Conservation (phyloP, 805 yeast species). For the Lachancea thermotolerans region DNA sequence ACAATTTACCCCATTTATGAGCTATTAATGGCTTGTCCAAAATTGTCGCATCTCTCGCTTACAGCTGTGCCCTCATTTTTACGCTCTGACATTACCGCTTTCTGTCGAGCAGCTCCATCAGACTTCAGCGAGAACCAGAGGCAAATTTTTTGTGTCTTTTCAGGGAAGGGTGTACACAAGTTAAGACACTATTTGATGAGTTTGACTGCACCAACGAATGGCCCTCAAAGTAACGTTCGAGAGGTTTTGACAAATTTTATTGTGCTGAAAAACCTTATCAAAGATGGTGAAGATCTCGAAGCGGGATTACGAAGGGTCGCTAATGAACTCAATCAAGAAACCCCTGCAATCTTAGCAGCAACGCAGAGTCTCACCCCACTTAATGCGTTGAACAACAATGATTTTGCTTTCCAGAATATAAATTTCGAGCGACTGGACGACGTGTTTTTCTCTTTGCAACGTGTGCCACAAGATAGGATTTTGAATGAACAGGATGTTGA, state of each 20-base stretch:
- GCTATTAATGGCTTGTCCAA: conserved; percentile 73
- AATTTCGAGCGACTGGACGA: conserved; percentile 27
- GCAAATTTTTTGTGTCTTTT: conserved; percentile 82
- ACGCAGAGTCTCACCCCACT: conserved; percentile 26
- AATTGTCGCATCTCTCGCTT: conserved; percentile 79
- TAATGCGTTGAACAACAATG: conserved; percentile 24
- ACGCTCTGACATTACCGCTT: conserved; percentile 74
- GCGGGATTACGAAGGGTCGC: conserved; percentile 26
- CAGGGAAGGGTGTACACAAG: conserved; percentile 79
- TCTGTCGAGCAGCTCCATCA: conserved; percentile 87
- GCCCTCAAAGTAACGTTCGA: conserved; percentile 29
- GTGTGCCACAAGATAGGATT: conserved; percentile 7
- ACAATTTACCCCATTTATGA: conserved; percentile 71
- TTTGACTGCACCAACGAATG: conserved; percentile 30
- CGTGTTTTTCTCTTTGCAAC: conserved; percentile 22
- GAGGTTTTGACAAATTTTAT: conserved; percentile 29
- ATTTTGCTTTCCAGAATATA: conserved; percentile 27
- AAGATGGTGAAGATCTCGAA: conserved; percentile 23
- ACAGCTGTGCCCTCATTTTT: conserved; percentile 91
- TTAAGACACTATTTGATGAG: conserved; percentile 62
- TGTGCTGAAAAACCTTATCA: conserved; percentile 21
- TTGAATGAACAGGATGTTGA: conserved; percentile 20
- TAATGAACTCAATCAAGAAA: conserved; percentile 26
- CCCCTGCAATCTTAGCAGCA: conserved; percentile 32
- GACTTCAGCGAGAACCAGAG: conserved; percentile 86